phyloP scores from a whole-genome alignment of 768 basidiomycete genomes.

The Mycena haematopus region DNA sequence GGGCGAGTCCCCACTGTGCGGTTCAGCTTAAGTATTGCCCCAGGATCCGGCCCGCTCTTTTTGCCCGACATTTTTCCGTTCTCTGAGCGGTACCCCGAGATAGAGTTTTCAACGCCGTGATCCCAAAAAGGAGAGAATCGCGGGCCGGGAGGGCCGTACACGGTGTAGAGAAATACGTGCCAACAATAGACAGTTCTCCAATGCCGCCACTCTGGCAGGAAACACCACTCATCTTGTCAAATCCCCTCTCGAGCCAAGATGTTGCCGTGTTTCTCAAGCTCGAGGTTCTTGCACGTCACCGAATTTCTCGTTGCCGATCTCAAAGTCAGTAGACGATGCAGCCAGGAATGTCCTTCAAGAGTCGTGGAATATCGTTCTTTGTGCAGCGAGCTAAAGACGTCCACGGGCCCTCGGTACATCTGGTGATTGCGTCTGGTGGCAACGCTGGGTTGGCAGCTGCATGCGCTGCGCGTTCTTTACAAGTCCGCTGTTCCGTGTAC shows the following conservation, averaged over 20 bases:
- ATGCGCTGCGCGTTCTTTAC: constrained; percentile 60
- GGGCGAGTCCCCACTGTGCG: background rate
- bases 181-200: background rate
- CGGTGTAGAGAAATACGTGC: background rate
- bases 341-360: constrained; percentile 79
- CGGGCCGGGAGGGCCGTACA: background rate
- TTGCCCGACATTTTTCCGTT: constrained; percentile 18
- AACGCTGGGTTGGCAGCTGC: constrained; percentile 82
- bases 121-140: background rate
- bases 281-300: constrained; percentile 51
- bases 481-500: constrained; percentile 69
- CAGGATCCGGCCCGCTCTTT: constrained; percentile 27
- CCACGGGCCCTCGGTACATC: constrained; percentile 62
- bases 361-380: constrained; percentile 71
- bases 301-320: background rate
- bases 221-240: constrained; percentile 72
- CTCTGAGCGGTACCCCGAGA: no score
- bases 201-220: constrained; percentile 51
- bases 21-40: constrained; percentile 2
- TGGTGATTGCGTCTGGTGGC: constrained; percentile 78
- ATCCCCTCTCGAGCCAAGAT: constrained; percentile 57
- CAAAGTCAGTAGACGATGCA: constrained; percentile 63
- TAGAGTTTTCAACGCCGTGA: background rate
- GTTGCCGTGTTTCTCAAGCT: constrained; percentile 72
- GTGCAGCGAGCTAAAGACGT: constrained; percentile 55